These are phyloP conservation scores for Colletotrichum sidae DNA, from an alignment of 2,329 filamentous ascomycete species.

Conservation along the genomic window DNA sequence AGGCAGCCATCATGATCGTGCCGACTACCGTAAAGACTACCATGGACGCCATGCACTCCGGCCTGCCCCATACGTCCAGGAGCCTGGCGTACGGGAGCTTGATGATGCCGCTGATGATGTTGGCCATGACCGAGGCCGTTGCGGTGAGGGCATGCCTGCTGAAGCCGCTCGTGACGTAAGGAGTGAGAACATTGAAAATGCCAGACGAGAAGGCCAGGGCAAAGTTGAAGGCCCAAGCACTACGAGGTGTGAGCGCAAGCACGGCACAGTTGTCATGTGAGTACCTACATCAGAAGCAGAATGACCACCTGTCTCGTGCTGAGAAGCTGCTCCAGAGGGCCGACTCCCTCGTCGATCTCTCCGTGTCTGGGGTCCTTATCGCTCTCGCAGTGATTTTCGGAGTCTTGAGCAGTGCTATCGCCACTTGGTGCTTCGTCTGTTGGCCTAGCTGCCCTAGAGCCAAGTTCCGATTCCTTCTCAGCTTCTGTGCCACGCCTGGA, in stretches of 20 bases:
- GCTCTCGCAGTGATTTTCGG: too few species aligned
- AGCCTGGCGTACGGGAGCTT: slow-evolving; percentile 46
- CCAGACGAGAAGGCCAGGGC: slow-evolving; percentile 5
- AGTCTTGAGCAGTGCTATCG: background rate
- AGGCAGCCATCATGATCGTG: slow-evolving; percentile 66
- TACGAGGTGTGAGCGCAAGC: background rate
- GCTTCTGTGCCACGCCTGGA: background rate
- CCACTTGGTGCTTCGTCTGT: background rate
- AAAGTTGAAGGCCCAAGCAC: slow-evolving; percentile 11
- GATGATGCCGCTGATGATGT: slow-evolving; percentile 13
- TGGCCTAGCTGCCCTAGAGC: background rate
- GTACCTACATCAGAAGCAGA: background rate
- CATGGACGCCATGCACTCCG: slow-evolving; percentile 47
- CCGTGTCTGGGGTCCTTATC: too few species aligned
- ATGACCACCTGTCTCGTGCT: background rate
- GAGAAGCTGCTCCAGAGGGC: slow-evolving; percentile 1
- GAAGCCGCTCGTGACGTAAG: slow-evolving; percentile 19
- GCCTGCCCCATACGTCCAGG: slow-evolving; percentile 50
- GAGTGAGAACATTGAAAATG: slow-evolving; percentile 14
- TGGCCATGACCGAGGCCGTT: slow-evolving; percentile 11
- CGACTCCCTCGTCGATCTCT: background rate
- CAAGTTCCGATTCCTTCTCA: background rate
- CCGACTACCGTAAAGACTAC: slow-evolving; percentile 52
- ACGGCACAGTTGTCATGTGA: background rate
- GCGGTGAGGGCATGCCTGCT: slow-evolving; percentile 23